Percentiles rank a stretch among this genome's conserved stretches.
phyloP scores from a whole-genome alignment of 306 rosid genomes.

The Lithocarpus polystachyus region DNA sequence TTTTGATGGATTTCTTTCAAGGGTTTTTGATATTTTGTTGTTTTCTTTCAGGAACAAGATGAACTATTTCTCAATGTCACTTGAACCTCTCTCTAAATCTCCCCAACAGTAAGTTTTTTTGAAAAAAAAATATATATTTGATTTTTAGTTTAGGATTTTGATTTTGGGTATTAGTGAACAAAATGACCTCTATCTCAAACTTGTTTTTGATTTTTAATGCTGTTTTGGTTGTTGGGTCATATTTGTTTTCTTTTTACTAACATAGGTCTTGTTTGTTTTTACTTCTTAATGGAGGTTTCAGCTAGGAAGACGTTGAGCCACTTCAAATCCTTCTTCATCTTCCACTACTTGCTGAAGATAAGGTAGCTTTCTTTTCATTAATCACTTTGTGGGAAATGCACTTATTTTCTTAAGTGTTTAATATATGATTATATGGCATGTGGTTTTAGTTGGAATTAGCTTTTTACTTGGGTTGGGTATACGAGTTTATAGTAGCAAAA shows the following conservation, averaged over 20 bases:
- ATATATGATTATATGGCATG: background rate
- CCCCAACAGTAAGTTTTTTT: too few relatives aligned
- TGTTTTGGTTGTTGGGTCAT: background rate
- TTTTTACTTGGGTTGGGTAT: background rate
- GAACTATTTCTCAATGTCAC: too few relatives aligned
- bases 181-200: too few relatives aligned
- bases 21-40: too few relatives aligned
- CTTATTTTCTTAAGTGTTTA: background rate
- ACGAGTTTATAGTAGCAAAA: background rate
- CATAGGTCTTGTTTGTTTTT: too few relatives aligned
- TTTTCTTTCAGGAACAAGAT: too few relatives aligned
- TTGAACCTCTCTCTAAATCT: too few relatives aligned
- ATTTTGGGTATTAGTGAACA: too few relatives aligned
- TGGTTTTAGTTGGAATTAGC: background rate
- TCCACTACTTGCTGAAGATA: constrained; percentile 85
- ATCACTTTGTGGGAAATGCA: background rate
- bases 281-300: constrained; percentile 22
- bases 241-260: background rate
- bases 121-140: too few relatives aligned
- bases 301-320: constrained; percentile 91
- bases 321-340: constrained; percentile 91
- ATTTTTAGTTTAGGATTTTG: too few relatives aligned
- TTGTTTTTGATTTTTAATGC: background rate
- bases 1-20: too few relatives aligned
- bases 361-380: constrained; percentile 34